A percentile compares a stretch with the other conserved stretches of the same genome.
These are phyloP conservation scores for Wickerhamiella kurtzmanii DNA, from an alignment of 805 yeast genomes.

Conservation along the genomic window DNA sequence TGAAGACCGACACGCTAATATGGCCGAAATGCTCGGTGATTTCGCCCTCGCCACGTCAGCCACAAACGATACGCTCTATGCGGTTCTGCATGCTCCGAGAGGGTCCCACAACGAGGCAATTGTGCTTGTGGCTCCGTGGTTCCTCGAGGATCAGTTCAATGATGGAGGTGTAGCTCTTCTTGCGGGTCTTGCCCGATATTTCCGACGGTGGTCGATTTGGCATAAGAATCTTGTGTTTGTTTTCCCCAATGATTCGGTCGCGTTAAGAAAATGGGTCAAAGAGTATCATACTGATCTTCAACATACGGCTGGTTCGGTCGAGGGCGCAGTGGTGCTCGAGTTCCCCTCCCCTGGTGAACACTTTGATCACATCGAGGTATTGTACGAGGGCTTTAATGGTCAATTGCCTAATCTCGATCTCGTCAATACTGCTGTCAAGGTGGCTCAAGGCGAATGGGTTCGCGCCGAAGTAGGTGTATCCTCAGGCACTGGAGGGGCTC, in stretches of 20 bases:
- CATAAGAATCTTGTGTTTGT: constrained; percentile 85
- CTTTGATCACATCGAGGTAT: constrained; percentile 59
- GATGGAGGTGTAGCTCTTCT: constrained; percentile 69
- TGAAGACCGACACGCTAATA: constrained; percentile 27
- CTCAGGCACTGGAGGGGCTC: constrained; percentile 7
- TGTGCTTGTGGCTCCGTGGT: constrained; percentile 84
- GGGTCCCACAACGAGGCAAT: constrained; percentile 95
- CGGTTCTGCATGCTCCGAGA: constrained; percentile 78
- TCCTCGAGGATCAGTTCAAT: constrained; percentile 39
- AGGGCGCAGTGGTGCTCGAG: constrained; percentile 78
- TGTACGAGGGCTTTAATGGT: constrained; percentile 84
- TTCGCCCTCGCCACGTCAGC: constrained; percentile 53
- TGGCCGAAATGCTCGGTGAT: constrained; percentile 49
- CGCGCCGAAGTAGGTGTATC: constrained; percentile 49
- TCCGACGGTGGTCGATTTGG: constrained; percentile 83
- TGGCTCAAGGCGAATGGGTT: constrained; percentile 65
- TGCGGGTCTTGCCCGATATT: constrained; percentile 62
- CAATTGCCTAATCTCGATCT: constrained; percentile 90
- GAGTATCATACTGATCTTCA: constrained; percentile 81
- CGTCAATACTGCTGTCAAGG: constrained; percentile 63
- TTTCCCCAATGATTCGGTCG: constrained; percentile 55
- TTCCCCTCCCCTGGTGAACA: constrained; percentile 53
- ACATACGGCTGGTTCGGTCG: constrained; percentile 84
- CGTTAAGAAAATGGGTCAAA: constrained; percentile 79
- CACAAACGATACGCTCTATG: constrained; percentile 34